Percentiles rank a stretch among this genome's conserved stretches.
Evolutionary conservation across 2,329 filamentous ascomycete genomes (phyloP).

Genomic region (Alternaria postmessia): DNA sequence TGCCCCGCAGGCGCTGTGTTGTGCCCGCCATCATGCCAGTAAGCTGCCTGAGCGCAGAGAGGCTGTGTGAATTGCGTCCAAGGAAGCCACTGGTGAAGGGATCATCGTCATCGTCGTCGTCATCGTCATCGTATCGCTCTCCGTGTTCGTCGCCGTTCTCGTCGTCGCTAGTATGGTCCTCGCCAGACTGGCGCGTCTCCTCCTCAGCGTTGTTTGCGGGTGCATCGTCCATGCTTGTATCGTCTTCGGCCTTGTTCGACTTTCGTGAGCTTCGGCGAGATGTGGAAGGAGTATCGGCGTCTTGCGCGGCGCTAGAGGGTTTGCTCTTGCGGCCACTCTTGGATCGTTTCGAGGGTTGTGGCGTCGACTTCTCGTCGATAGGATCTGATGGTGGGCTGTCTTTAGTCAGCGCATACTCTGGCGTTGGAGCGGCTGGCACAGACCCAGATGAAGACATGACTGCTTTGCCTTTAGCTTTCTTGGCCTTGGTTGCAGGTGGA

Average conservation of each 20-base stretch:
- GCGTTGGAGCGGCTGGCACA: conserved; percentile 35
- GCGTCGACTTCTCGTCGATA: conserved; percentile 67
- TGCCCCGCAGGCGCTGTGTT: conserved; percentile 75
- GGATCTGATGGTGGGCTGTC: conserved; percentile 69
- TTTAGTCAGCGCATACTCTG: conserved; percentile 30
- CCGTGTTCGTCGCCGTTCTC: conserved; percentile 61
- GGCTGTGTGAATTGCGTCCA: conserved; percentile 64
- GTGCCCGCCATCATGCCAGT: conserved; percentile 89
- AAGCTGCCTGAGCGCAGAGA: conserved; percentile 85
- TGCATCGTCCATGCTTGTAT: conserved; percentile 77
- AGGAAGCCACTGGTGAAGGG: conserved; percentile 70
- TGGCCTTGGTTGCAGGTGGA: conserved; percentile 58
- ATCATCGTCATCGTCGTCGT: conserved; percentile 64
- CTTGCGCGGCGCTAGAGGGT: conserved; percentile 33
- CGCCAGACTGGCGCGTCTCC: conserved; percentile 44
- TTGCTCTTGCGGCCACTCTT: conserved; percentile 75
- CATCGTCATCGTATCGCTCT: conserved; percentile 55
- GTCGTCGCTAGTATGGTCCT: conserved; percentile 56
- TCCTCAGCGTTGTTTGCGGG: conserved; percentile 66
- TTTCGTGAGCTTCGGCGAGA: conserved; percentile 46
- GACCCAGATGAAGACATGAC: conserved; percentile 79
- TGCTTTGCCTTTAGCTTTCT: conserved; percentile 67
- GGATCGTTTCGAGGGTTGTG: conserved; percentile 73
- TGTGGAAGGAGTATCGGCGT: conserved; percentile 36
- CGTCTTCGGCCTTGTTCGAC: conserved; percentile 62